Evolutionary conservation across 495 filamentous ascomycete genomes (phyloP).

Genomic region (Aspergillus nanangensis): DNA sequence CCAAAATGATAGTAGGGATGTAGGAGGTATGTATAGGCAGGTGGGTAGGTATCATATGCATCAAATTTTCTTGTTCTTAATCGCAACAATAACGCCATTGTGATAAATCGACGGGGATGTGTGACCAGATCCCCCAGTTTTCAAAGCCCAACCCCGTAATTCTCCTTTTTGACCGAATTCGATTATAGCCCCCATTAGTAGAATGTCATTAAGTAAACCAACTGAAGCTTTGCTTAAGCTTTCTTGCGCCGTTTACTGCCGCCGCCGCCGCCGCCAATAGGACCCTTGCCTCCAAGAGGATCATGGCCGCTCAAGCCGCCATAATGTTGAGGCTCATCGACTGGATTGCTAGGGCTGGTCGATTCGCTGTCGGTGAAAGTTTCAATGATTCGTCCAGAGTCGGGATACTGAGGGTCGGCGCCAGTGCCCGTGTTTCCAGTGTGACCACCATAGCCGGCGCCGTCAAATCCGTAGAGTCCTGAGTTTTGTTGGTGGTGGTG

Average conservation of each 20-base stretch:
- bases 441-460: constrained; percentile 21
- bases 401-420: background rate
- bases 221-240: constrained; percentile 19
- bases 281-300: no score
- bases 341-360: constrained; percentile 37
- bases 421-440: constrained; percentile 2
- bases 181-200: no score
- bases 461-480: constrained; percentile 27
- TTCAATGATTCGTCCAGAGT: constrained; percentile 35
- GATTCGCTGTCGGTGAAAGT: constrained; percentile 44
- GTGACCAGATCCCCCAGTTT: no score
- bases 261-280: constrained; percentile 25
- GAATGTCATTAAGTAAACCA: constrained; percentile 4
- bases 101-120: no score
- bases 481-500: constrained; percentile 17
- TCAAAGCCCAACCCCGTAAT: no score
- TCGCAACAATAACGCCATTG: no score
- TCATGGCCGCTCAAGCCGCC: no score
- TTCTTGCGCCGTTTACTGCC: constrained; percentile 36
- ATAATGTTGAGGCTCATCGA: constrained; percentile 23
- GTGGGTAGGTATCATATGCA: no score
- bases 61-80: no score
- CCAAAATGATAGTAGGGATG: no score
- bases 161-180: no score
- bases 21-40: no score